These are phyloP conservation scores for Grigorovia humatica DNA, from an alignment of 805 yeast species.

Conservation along the genomic window DNA sequence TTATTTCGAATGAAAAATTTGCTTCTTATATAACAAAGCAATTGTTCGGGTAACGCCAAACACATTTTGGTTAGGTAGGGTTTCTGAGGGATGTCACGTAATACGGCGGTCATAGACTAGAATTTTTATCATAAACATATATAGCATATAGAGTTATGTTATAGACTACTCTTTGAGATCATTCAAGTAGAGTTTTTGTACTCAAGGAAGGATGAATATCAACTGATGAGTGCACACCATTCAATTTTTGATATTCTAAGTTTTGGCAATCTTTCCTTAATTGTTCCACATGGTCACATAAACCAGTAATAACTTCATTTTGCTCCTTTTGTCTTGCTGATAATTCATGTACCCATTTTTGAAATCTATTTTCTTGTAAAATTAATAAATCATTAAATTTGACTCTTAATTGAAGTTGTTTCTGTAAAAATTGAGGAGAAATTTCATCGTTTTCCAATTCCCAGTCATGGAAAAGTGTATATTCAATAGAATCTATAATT, in stretches of 20 bases:
- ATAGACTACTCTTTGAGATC: too few species aligned
- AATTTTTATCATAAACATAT: too few species aligned
- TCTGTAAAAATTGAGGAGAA: slow-evolving; percentile 29
- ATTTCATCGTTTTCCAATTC: not conserved
- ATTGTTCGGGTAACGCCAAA: not conserved
- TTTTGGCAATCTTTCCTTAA: slow-evolving; percentile 28
- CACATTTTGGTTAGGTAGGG: not conserved
- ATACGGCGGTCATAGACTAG: too few species aligned
- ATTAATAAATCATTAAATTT: slow-evolving; percentile 35
- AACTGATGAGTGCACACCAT: not conserved
- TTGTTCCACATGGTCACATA: slow-evolving; percentile 29
- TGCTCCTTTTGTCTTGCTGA: slow-evolving; percentile 44
- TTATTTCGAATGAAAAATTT: not conserved
- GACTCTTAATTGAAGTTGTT: slow-evolving; percentile 35
- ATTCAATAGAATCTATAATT: not conserved
- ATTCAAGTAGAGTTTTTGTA: not conserved
- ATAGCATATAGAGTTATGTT: too few species aligned
- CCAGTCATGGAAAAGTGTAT: not conserved
- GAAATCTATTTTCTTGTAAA: slow-evolving; percentile 46
- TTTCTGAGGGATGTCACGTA: not conserved
- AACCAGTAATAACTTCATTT: slow-evolving; percentile 42
- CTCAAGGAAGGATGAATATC: slow-evolving; percentile 1
- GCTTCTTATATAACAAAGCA: not conserved
- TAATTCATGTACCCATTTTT: slow-evolving; percentile 51
- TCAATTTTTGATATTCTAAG: slow-evolving; percentile 9